phyloP scores from a whole-genome alignment of 2,329 filamentous ascomycete species.

The Blastomyces gilchristii region DNA sequence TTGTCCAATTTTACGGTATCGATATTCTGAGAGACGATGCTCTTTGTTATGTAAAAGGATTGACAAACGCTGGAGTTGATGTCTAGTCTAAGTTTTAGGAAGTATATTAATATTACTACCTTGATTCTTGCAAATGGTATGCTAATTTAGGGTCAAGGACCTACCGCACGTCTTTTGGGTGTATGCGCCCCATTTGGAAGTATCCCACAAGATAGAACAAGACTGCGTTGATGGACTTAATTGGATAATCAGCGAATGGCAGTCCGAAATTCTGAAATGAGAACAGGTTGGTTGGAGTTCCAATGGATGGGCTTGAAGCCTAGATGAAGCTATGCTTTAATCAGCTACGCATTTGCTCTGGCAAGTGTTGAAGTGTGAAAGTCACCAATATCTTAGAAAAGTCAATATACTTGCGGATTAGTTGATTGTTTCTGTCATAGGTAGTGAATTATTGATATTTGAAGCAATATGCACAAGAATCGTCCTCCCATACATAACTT shows the following conservation, averaged over 20 bases:
- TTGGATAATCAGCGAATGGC: conserved; percentile 4
- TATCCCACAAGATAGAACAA: conserved; percentile 5
- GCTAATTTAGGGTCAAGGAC: not conserved
- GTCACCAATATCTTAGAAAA: not conserved
- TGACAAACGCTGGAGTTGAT: conserved; percentile 7
- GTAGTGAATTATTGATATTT: not conserved
- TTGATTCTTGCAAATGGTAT: not conserved
- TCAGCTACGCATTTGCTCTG: not conserved
- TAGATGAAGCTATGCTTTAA: not conserved
- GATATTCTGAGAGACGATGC: conserved; percentile 9
- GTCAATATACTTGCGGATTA: not conserved
- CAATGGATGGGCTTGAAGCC: no score
- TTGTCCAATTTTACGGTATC: conserved; percentile 5
- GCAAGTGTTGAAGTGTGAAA: not conserved
- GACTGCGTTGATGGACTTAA: conserved; percentile 6
- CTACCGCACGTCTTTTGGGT: conserved; percentile 8
- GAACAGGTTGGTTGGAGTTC: not conserved
- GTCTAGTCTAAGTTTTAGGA: conserved; percentile 4
- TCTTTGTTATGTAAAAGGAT: conserved; percentile 4
- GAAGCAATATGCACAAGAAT: not conserved
- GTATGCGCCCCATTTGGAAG: conserved; percentile 1
- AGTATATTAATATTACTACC: not conserved
- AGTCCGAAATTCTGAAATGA: not conserved
- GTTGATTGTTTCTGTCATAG: not conserved
- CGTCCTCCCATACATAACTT: not conserved